Evolutionary conservation across 1,139 yeast species (phyloP), one percentile per base, ranked within the genome.

Genomic region (Arxiozyma slooffiae): DNA sequence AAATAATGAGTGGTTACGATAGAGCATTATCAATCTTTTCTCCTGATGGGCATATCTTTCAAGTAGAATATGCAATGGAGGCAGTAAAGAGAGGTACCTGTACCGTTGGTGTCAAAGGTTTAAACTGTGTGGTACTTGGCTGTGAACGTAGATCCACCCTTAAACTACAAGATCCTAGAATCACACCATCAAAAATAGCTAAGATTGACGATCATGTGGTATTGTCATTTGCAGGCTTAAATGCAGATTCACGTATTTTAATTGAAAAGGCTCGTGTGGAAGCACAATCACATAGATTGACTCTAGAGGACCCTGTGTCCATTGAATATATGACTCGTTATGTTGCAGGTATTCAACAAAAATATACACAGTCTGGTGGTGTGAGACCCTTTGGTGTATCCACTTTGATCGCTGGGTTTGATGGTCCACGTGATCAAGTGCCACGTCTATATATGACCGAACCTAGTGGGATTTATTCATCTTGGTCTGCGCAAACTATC

Each of bases 1-100:
- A 9, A 30, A 59, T 20, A 52, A 87, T 92, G 98, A 87, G 97
- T 78, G 97, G 98, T 56, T 92, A 92, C 96, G 98, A 92, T 72
- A 83, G 98, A 79, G 98, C 98, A 55, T 80, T 92, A 65, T 90
- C 97, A 54, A 95, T 92, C 70, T 92, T 92, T 74, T 88, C 96
- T 85, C 99, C 99, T 56, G 98, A 92, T 73, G 99, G 99, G 57
- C 97, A 92, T 69, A 96, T 90, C 67, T 92, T 92, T 75, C 97
- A 92, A 77, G 98, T 94, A 45, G 98, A 92, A 71, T 92, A 92
- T 64, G 99, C 98, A 30, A 78, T 86, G 41, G 99, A 92, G 70
- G 99, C 99, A 1, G 99, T 92, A 50, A 92, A 92, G 68, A 80
- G 97, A 71, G 99, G 98, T 55, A 92, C 98, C 1, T 88, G 96